Percentiles rank a stretch among this genome's conserved stretches.
Conservation (phyloP, 2,329 filamentous ascomycete species). For the Neonectria ditissima region DNA sequence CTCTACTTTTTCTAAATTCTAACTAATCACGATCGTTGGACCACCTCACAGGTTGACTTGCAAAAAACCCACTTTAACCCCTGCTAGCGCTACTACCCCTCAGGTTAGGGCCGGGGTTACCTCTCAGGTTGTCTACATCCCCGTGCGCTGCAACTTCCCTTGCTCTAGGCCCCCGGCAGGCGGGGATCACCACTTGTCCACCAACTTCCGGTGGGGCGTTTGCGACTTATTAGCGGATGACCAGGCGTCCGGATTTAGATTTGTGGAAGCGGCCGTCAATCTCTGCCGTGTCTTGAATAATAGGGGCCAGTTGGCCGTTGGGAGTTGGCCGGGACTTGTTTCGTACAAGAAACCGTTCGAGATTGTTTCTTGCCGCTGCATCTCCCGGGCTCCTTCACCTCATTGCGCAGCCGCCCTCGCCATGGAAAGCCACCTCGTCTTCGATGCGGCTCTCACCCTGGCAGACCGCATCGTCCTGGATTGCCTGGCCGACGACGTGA, state of each 20-base stretch:
- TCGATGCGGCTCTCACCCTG: conserved; percentile 55
- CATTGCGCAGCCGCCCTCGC: neutral
- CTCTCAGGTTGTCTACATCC: too few relatives aligned
- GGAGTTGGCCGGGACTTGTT: neutral
- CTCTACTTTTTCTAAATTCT: too few relatives aligned
- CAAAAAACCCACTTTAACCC: too few relatives aligned
- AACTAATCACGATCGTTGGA: too few relatives aligned
- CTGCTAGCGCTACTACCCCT: too few relatives aligned
- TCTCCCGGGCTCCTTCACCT: neutral
- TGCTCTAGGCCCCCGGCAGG: conserved; percentile 3
- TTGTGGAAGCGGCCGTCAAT: conserved; percentile 22
- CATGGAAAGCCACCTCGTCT: conserved; percentile 47
- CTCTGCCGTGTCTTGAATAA: conserved; percentile 24
- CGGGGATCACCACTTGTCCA: conserved; percentile 5
- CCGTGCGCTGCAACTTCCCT: conserved; percentile 3
- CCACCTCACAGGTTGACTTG: too few relatives aligned
- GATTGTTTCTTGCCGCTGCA: neutral
- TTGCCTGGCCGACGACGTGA: conserved; percentile 55
- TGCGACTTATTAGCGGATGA: conserved; percentile 23
- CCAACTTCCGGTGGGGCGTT: conserved; percentile 19
- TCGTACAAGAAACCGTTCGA: conserved; percentile 10
- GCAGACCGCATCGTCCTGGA: conserved; percentile 55
- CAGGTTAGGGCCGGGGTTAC: too few relatives aligned
- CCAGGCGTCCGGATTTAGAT: conserved; percentile 26
- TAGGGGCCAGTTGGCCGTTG: conserved; percentile 7